Percentiles rank a stretch among this genome's conserved stretches.
Evolutionary conservation across 768 basidiomycete genomes (phyloP).

Genomic region (Termitomyces sp.): DNA sequence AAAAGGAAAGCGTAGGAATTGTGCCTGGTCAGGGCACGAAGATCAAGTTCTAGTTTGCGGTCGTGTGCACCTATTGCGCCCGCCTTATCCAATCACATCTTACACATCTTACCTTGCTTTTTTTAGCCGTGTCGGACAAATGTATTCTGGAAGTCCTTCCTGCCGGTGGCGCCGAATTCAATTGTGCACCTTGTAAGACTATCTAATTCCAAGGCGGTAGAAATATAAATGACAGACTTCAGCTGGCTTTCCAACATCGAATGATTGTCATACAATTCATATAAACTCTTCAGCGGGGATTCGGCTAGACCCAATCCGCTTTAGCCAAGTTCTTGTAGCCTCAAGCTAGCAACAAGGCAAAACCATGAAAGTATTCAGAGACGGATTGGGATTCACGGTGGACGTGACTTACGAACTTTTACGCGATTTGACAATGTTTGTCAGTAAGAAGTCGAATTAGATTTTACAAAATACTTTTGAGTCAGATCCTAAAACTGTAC

Average conservation of each 20-base stretch:
- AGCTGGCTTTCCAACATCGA: neutral
- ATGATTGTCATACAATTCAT: neutral
- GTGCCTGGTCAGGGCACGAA: conserved; percentile 78
- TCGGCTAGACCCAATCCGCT: neutral
- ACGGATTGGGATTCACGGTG: no score
- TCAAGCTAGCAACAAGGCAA: neutral
- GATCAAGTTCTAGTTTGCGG: conserved; percentile 53
- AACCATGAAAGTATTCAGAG: no score
- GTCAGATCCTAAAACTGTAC: neutral
- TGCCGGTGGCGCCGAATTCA: neutral
- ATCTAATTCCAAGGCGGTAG: neutral
- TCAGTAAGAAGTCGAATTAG: neutral
- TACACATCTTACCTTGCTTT: neutral
- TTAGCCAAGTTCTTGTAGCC: neutral
- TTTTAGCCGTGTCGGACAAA: neutral
- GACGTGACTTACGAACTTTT: no score
- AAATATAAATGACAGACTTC: neutral
- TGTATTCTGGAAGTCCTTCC: neutral
- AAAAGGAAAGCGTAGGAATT: conserved; percentile 59
- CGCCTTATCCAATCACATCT: neutral
- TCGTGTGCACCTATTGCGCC: conserved; percentile 10
- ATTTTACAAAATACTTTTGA: neutral
- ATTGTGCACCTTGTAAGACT: neutral
- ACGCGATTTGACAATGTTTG: neutral
- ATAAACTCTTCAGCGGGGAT: neutral